Conservation (phyloP, 73 alveolate genomes). For the Paramecium tetraurelia region DNA sequence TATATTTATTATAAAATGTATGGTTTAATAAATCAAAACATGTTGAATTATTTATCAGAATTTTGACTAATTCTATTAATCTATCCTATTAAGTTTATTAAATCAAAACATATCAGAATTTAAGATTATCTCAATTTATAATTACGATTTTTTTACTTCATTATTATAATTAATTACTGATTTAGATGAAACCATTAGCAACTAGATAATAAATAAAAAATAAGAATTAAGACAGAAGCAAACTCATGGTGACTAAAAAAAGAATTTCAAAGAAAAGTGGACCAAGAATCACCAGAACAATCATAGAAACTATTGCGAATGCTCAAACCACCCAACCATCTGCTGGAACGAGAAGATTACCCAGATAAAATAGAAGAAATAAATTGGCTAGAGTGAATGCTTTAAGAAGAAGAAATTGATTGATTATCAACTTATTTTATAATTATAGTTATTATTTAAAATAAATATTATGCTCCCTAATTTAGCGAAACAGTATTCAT, state of each 20-base stretch:
- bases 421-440: background rate
- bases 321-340: background rate
- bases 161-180: background rate
- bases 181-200: background rate
- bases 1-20: background rate
- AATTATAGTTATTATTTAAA: background rate
- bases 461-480: background rate
- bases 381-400: background rate
- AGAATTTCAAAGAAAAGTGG: background rate
- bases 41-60: background rate
- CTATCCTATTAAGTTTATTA: background rate
- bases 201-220: background rate
- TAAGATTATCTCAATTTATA: background rate
- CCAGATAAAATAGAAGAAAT: slow-evolving; percentile 32
- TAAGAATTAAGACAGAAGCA: background rate
- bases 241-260: background rate
- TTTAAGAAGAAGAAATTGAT: background rate
- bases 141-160: background rate
- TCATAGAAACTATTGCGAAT: background rate
- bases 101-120: background rate
- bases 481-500: background rate
- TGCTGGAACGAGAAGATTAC: slow-evolving; percentile 40
- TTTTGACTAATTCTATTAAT: background rate
- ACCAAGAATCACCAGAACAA: slow-evolving; percentile 16
- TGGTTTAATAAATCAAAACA: background rate